phyloP scores from a whole-genome alignment of 176 grass and related monocot species.

The Cocos nucifera region DNA sequence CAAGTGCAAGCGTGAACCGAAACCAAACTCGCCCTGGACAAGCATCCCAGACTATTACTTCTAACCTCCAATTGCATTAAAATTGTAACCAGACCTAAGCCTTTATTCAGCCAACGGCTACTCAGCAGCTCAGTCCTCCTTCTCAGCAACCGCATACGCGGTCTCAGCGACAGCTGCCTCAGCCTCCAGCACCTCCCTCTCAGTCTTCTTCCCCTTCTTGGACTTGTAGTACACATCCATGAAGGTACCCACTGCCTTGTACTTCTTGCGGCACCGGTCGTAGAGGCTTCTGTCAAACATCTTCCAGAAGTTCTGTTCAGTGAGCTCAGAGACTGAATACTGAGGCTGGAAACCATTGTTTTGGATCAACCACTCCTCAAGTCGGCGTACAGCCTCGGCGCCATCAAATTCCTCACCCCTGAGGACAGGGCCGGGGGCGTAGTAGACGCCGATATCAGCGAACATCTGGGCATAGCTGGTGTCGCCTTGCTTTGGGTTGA shows the following conservation, averaged over 20 bases:
- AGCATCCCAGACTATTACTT: too few species aligned
- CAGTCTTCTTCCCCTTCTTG: conserved; percentile 93
- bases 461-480: conserved; percentile 84
- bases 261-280: conserved; percentile 67
- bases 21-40: too few species aligned
- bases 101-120: too few species aligned
- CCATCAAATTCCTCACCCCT: conserved; percentile 70
- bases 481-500: conserved; percentile 74
- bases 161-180: conserved; percentile 84
- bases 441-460: conserved; percentile 83
- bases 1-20: too few species aligned
- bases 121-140: neutral
- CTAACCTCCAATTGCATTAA: too few species aligned
- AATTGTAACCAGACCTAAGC: too few species aligned
- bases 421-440: conserved; percentile 48
- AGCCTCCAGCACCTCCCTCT: conserved; percentile 98
- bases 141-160: conserved; percentile 29
- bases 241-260: conserved; percentile 68
- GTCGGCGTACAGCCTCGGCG: conserved; percentile 37
- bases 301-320: conserved; percentile 92
- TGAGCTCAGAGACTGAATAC: conserved; percentile 82
- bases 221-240: conserved; percentile 97
- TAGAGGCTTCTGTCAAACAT: conserved; percentile 92
- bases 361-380: conserved; percentile 88
- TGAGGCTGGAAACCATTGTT: conserved; percentile 98